Conservation (phyloP, 805 yeast genomes). For the Sugiyamaella lignohabitans region DNA sequence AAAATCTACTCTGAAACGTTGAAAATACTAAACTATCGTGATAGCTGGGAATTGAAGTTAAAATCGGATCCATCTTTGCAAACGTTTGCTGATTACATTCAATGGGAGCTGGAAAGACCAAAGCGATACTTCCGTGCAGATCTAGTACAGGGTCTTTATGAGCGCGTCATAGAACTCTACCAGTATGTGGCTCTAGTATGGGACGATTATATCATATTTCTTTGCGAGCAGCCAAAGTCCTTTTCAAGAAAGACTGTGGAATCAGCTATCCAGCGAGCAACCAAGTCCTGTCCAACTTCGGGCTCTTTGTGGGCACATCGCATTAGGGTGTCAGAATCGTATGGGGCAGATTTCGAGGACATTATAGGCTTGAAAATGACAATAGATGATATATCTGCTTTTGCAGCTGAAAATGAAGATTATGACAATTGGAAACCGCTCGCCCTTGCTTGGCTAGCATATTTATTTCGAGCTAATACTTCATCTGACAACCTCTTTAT, state of each 20-base stretch:
- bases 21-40: slow-evolving; percentile 10
- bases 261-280: slow-evolving; percentile 18
- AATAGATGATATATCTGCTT: background rate
- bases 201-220: slow-evolving; percentile 26
- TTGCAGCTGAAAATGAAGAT: background rate
- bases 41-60: slow-evolving; percentile 19
- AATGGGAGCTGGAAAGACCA: slow-evolving; percentile 19
- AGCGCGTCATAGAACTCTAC: slow-evolving; percentile 20
- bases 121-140: slow-evolving; percentile 11
- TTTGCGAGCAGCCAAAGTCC: slow-evolving; percentile 13
- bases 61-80: slow-evolving; percentile 10
- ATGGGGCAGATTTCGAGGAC: slow-evolving; percentile 2
- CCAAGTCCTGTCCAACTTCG: slow-evolving; percentile 22
- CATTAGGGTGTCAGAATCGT: slow-evolving; percentile 9
- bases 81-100: slow-evolving; percentile 25
- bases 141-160: slow-evolving; percentile 21
- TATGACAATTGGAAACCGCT: slow-evolving; percentile 10
- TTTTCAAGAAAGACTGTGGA: slow-evolving; percentile 3
- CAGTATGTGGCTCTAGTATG: slow-evolving; percentile 22
- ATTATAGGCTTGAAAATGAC: background rate
- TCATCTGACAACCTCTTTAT: background rate
- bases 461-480: background rate
- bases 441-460: background rate
- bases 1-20: slow-evolving; percentile 17
- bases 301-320: slow-evolving; percentile 25